Evolutionary conservation across 352 stramenopile species (phyloP).

Genomic region (Phytophthora quininea): DNA sequence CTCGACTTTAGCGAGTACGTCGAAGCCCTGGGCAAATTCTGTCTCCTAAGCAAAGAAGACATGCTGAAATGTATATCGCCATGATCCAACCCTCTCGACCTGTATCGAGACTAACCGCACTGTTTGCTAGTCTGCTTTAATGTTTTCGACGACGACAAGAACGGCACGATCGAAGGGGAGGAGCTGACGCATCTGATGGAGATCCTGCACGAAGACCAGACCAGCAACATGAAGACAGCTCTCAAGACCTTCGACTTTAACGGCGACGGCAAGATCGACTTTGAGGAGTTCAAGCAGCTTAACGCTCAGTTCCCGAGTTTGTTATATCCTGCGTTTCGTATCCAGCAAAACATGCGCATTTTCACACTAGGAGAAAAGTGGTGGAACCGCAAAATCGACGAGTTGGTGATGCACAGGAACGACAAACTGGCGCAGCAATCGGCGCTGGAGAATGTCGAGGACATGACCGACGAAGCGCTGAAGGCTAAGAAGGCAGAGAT

Average conservation of each 20-base stretch:
- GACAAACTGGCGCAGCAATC: constrained; percentile 46
- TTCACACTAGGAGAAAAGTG: constrained; percentile 68
- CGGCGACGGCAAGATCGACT: constrained; percentile 75
- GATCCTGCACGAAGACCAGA: constrained; percentile 65
- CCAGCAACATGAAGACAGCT: constrained; percentile 75
- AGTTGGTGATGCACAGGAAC: constrained; percentile 52
- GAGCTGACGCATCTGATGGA: constrained; percentile 70
- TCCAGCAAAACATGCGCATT: constrained; percentile 78
- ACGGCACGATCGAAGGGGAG: constrained; percentile 72
- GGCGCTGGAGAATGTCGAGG: constrained; percentile 33
- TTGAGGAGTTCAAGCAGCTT: constrained; percentile 69
- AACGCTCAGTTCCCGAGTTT: constrained; percentile 69
- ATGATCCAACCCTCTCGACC: neutral
- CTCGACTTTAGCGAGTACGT: constrained; percentile 82
- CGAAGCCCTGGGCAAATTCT: constrained; percentile 79
- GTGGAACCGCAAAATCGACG: constrained; percentile 67
- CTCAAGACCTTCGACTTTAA: constrained; percentile 74
- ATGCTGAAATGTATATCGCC: constrained; percentile 65
- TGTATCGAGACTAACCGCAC: neutral
- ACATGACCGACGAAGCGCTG: constrained; percentile 36
- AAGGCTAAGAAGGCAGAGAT: constrained; percentile 36
- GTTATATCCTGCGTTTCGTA: constrained; percentile 71
- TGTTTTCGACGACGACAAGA: constrained; percentile 74
- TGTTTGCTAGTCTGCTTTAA: constrained; percentile 69
- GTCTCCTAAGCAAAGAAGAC: constrained; percentile 73